phyloP scores from a whole-genome alignment of 2,329 filamentous ascomycete species.

The Stagonosporopsis rhizophila region DNA sequence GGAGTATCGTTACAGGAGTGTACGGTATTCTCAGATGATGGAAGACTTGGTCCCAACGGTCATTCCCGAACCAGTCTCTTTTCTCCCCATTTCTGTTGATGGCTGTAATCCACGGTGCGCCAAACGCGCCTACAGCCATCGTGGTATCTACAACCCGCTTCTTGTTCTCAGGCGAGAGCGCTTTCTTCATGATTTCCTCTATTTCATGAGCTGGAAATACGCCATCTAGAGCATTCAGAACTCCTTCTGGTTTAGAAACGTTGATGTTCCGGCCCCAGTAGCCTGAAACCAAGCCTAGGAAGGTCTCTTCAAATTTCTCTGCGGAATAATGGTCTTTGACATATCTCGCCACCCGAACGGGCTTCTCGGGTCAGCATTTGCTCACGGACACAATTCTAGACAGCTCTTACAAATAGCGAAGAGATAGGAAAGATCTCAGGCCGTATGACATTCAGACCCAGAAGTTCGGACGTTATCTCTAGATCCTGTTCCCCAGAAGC shows the following conservation, averaged over 20 bases:
- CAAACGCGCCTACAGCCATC: constrained; percentile 15
- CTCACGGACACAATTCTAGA: neutral
- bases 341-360: constrained; percentile 15
- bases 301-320: constrained; percentile 19
- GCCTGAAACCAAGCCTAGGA: constrained; percentile 10
- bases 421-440: constrained; percentile 10
- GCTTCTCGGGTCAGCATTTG: neutral
- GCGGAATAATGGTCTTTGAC: constrained; percentile 18
- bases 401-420: neutral
- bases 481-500: constrained; percentile 8
- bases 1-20: neutral
- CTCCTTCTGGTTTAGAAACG: constrained; percentile 9
- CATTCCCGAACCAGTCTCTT: constrained; percentile 19
- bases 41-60: constrained; percentile 18
- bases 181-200: constrained; percentile 17
- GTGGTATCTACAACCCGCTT: constrained; percentile 19
- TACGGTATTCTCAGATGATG: constrained; percentile 6
- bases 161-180: constrained; percentile 18
- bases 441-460: neutral
- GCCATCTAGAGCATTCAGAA: neutral
- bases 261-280: constrained; percentile 19
- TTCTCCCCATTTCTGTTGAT: constrained; percentile 6
- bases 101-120: constrained; percentile 12
- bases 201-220: constrained; percentile 4
- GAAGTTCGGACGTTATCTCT: neutral